These are phyloP conservation scores for Smallanthus sonchifolius DNA, from an alignment of 129 eudicot species.

Conservation along the genomic window DNA sequence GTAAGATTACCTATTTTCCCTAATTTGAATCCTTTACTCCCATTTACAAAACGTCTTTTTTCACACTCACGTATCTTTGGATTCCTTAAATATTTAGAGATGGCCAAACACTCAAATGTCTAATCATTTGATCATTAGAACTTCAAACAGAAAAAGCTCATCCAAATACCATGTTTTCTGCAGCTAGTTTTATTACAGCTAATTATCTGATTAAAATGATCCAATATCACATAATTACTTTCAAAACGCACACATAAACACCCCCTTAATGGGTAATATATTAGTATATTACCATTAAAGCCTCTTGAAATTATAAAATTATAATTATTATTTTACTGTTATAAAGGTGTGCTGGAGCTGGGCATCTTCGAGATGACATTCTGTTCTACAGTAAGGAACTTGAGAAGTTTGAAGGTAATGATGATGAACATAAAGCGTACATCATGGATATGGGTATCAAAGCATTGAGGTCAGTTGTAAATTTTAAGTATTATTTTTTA, in stretches of 20 bases:
- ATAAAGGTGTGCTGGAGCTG: slow-evolving; percentile 97
- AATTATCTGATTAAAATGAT: background rate
- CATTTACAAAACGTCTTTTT: background rate
- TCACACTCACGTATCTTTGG: background rate
- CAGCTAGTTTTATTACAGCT: background rate
- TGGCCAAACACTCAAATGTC: background rate
- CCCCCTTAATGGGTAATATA: background rate
- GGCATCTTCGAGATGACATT: slow-evolving; percentile 84
- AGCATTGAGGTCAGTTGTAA: slow-evolving; percentile 75
- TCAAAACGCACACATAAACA: background rate
- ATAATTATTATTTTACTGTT: background rate
- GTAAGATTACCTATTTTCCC: background rate
- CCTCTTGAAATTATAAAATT: background rate
- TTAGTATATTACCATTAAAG: background rate
- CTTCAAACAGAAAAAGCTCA: background rate
- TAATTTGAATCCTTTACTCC: background rate
- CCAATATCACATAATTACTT: background rate
- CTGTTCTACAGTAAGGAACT: slow-evolving; percentile 59
- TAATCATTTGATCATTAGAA: background rate
- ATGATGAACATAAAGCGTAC: slow-evolving; percentile 76
- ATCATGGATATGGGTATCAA: slow-evolving; percentile 80
- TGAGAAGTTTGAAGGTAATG: slow-evolving; percentile 48
- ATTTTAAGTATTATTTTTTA: background rate
- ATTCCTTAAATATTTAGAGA: background rate
- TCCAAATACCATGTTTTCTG: background rate